Conservation (phyloP, 75 land plant genomes). For the Pseudotsuga menziesii region DNA sequence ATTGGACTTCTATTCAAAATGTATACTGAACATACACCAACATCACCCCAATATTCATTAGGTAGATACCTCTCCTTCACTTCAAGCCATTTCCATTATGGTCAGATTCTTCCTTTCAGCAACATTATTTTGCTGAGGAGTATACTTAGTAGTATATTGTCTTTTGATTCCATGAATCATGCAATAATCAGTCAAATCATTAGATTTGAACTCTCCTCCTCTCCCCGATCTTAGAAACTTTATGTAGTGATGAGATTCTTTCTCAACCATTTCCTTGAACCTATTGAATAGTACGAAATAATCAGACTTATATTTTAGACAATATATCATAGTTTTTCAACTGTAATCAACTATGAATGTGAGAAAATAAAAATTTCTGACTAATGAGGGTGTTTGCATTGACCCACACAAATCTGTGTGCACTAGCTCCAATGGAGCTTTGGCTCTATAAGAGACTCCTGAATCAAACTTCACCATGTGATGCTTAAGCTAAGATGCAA, state of each 20-base stretch:
- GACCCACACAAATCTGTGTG: conserved; percentile 3
- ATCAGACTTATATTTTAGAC: conserved; percentile 14
- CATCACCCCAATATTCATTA: conserved; percentile 21
- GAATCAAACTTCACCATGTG: too few species aligned
- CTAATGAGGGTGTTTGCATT: not conserved
- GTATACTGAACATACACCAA: conserved; percentile 9
- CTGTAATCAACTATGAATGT: conserved; percentile 22
- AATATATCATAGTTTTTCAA: conserved; percentile 14
- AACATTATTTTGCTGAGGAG: conserved; percentile 11
- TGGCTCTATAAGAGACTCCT: too few species aligned
- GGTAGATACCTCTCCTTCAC: conserved; percentile 10
- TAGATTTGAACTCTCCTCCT: too few species aligned
- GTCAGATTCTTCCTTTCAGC: too few species aligned
- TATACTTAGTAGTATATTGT: conserved; percentile 11
- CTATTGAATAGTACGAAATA: conserved; percentile 1
- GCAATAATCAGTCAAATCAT: too few species aligned
- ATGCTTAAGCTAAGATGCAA: too few species aligned
- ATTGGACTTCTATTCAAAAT: conserved; percentile 12
- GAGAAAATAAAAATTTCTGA: not conserved
- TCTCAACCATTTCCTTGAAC: conserved; percentile 18
- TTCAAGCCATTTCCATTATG: conserved; percentile 18
- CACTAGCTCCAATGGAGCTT: too few species aligned
- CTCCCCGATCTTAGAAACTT: too few species aligned
- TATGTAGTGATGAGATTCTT: not conserved
- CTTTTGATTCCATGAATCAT: not conserved